Evolutionary conservation across 2,329 filamentous ascomycete genomes (phyloP), one percentile per base, ranked within the genome.

Genomic region (Harringtonia lauricola): DNA sequence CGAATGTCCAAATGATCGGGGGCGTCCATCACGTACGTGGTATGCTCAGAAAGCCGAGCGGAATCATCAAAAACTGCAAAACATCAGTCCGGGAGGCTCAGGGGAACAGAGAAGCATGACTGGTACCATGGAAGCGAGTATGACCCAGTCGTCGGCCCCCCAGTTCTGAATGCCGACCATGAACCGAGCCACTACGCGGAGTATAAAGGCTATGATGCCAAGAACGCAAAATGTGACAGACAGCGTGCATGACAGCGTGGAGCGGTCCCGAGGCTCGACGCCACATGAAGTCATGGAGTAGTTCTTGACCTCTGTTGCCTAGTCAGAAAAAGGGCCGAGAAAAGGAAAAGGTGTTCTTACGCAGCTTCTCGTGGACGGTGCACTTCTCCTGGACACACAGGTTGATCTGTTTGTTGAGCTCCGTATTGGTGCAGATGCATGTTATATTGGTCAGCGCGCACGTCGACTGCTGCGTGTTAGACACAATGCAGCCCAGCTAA

Each of bases 131-230:
- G 24, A 14, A 12, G 17, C 36, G 18, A 29, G 52, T 52, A 60
- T 59, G 34, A 56, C 48, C 45, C 53, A 55, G 36, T 60, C 57
- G 35, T 59, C 57, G 19, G 51, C 31, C 2, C 58, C 59, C 58
- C 58, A 61, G 8, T 47, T 44, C 28, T 54, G 55, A 1, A 52
- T 42, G 10, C 56, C 52, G 18, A 57, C 34, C 31, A 45, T 42
- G 3, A 61, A 24, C n/a, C 55, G 53, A 14, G 59, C 53, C 34
- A 52, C 17, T 14, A 57, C 56, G 36, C 59, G 53, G 18, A 60
- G 46, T 19, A 50, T 38, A 37, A 61, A 62, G 18, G 55, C 56
- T 8, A 56, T 7, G 5, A 61, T 43, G 13, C 57, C 59, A 4
- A 60, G 34, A 3, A 42, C 48, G 14, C 55, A 54, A 29, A 60